Evolutionary conservation across 2,329 filamentous ascomycete species (phyloP).

Genomic region (Coniochaeta prunicola): DNA sequence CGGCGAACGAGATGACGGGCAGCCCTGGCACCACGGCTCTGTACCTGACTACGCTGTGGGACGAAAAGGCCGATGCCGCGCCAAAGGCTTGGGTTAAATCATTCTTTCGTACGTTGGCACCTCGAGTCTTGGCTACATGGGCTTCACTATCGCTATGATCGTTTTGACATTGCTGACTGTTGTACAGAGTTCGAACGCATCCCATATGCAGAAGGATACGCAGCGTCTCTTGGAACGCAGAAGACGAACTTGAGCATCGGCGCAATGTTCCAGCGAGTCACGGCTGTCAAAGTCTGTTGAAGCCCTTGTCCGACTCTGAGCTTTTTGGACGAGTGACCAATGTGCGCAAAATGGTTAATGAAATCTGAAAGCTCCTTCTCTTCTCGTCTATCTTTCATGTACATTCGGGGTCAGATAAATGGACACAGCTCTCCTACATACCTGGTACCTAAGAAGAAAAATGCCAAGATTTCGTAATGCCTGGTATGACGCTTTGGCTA

Average conservation of each 20-base stretch:
- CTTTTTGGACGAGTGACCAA: too few relatives aligned
- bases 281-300: not conserved
- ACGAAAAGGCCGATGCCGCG: slow-evolving; percentile 8
- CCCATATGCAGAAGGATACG: slow-evolving; percentile 7
- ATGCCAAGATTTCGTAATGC: too few relatives aligned
- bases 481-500: too few relatives aligned
- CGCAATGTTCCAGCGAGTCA: slow-evolving; percentile 2
- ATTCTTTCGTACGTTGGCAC: slow-evolving; percentile 11
- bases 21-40: slow-evolving; percentile 13
- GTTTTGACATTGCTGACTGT: not conserved
- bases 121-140: not conserved
- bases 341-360: too few relatives aligned
- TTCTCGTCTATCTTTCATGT: too few relatives aligned
- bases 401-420: too few relatives aligned
- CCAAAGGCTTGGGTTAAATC: slow-evolving; percentile 12
- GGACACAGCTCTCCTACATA: too few relatives aligned
- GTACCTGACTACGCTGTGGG: slow-evolving; percentile 12
- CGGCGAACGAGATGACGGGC: slow-evolving; percentile 4
- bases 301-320: too few relatives aligned
- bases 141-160: too few relatives aligned
- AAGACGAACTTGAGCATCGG: slow-evolving; percentile 3
- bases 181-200: slow-evolving; percentile 10
- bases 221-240: not conserved
- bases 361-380: too few relatives aligned
- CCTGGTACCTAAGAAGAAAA: too few relatives aligned